phyloP scores from a whole-genome alignment of 2,329 filamentous ascomycete genomes.

The Drechmeria coniospora region DNA sequence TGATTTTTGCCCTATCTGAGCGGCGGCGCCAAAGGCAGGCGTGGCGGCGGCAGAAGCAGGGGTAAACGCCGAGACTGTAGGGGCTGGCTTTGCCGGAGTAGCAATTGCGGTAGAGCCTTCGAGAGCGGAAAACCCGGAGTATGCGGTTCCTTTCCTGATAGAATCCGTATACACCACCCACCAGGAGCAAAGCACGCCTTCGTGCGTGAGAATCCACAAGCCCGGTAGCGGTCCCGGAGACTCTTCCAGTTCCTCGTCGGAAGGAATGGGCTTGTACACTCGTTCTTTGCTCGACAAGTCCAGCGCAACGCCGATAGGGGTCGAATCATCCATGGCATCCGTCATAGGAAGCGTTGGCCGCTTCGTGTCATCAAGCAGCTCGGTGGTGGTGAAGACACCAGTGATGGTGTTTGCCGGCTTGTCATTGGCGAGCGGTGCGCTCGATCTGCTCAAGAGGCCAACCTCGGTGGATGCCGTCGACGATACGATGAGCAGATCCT shows the following conservation, averaged over 20 bases:
- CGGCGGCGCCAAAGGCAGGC: constrained; percentile 31
- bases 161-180: constrained; percentile 87
- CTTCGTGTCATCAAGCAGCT: constrained; percentile 56
- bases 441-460: constrained; percentile 61
- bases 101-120: constrained; percentile 18
- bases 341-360: constrained; percentile 63
- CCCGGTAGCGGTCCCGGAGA: constrained; percentile 71
- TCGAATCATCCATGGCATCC: constrained; percentile 45
- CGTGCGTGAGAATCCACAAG: constrained; percentile 73
- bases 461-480: constrained; percentile 71
- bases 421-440: constrained; percentile 46
- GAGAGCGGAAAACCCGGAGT: constrained; percentile 48
- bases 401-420: constrained; percentile 43
- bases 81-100: constrained; percentile 14
- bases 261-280: constrained; percentile 61
- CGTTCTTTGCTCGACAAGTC: constrained; percentile 75
- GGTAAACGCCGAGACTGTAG: constrained; percentile 23
- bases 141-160: constrained; percentile 57
- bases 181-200: constrained; percentile 74
- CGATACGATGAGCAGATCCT: constrained; percentile 67
- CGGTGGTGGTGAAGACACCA: constrained; percentile 59
- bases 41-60: constrained; percentile 17
- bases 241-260: constrained; percentile 61
- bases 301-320: constrained; percentile 63
- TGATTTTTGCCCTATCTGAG: constrained; percentile 31